Percentiles rank a stretch among this genome's conserved stretches.
These are phyloP conservation scores for Myxozyma vanderwaltii DNA, from an alignment of 805 yeast species.

Conservation along the genomic window DNA sequence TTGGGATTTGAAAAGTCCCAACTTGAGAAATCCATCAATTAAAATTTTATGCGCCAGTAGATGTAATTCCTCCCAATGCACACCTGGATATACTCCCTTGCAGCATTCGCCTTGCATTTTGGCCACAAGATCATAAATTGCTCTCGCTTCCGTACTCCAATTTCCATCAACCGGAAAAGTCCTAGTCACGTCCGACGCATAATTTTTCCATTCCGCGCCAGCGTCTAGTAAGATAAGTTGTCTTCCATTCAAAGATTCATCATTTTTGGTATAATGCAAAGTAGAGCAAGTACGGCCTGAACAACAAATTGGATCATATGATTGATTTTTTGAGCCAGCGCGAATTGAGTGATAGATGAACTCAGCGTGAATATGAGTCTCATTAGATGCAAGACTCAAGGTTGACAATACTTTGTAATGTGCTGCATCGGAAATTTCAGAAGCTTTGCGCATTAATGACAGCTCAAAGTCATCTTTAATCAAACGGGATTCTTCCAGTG, in stretches of 20 bases:
- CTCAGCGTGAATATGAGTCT: constrained; percentile 93
- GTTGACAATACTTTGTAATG: constrained; percentile 94
- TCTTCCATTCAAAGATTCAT: constrained; percentile 56
- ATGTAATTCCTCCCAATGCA: constrained; percentile 82
- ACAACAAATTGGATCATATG: constrained; percentile 96
- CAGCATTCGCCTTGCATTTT: constrained; percentile 80
- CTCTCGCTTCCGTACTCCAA: constrained; percentile 85
- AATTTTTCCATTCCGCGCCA: constrained; percentile 95
- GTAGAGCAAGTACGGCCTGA: constrained; percentile 91
- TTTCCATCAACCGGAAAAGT: constrained; percentile 90
- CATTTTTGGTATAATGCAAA: constrained; percentile 84
- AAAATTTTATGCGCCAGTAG: constrained; percentile 75
- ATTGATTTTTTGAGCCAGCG: constrained; percentile 86
- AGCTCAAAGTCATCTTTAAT: constrained; percentile 85
- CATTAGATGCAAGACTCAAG: constrained; percentile 78
- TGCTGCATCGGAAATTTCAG: constrained; percentile 81
- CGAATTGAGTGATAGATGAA: constrained; percentile 90
- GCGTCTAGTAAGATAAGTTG: constrained; percentile 85
- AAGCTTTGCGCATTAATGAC: constrained; percentile 73
- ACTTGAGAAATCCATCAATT: constrained; percentile 64
- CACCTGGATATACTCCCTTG: constrained; percentile 78
- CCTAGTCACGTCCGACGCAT: constrained; percentile 92
- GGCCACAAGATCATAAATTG: constrained; percentile 73
- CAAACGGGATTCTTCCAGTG: constrained; percentile 83
- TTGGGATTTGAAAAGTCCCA: constrained; percentile 69